These are phyloP conservation scores for Ophiostoma fasciatum DNA, from an alignment of 2,329 filamentous ascomycete genomes.

Conservation along the genomic window DNA sequence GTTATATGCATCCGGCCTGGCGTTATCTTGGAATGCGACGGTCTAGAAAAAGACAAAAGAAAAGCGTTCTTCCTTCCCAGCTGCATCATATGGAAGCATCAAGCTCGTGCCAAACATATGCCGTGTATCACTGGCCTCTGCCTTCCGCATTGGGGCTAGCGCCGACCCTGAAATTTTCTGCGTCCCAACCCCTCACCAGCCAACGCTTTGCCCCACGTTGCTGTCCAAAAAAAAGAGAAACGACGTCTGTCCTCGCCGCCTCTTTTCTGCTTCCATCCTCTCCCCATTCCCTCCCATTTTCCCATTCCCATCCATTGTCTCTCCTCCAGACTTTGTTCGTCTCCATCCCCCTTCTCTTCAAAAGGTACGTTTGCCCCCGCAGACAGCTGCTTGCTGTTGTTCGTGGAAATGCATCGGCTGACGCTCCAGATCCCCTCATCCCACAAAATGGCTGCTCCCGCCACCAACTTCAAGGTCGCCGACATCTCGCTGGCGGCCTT, in stretches of 20 bases:
- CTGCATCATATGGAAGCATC: no score
- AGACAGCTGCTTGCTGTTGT: neutral
- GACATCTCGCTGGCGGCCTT: constrained; percentile 97
- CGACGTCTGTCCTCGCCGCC: constrained; percentile 2
- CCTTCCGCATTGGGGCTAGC: constrained; percentile 4
- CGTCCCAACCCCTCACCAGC: constrained; percentile 8
- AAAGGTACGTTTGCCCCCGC: constrained; percentile 6
- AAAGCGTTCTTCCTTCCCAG: no score
- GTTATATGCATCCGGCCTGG: constrained; percentile 5
- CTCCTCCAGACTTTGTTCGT: constrained; percentile 19
- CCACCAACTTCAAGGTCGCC: constrained; percentile 93
- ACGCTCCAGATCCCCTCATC: neutral
- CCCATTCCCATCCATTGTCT: constrained; percentile 6
- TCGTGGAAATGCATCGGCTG: no score
- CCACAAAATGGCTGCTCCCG: constrained; percentile 56
- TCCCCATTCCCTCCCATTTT: constrained; percentile 11
- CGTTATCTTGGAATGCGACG: constrained; percentile 4
- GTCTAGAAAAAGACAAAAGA: constrained; percentile 3
- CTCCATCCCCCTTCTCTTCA: constrained; percentile 12
- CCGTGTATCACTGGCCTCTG: no score
- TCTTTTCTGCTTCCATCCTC: constrained; percentile 7
- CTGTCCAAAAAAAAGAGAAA: constrained; percentile 2
- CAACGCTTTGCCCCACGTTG: constrained; percentile 5
- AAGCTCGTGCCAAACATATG: no score
- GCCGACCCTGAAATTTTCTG: constrained; percentile 9